Evolutionary conservation across 2,329 filamentous ascomycete species (phyloP).

Genomic region (Didymella exigua): DNA sequence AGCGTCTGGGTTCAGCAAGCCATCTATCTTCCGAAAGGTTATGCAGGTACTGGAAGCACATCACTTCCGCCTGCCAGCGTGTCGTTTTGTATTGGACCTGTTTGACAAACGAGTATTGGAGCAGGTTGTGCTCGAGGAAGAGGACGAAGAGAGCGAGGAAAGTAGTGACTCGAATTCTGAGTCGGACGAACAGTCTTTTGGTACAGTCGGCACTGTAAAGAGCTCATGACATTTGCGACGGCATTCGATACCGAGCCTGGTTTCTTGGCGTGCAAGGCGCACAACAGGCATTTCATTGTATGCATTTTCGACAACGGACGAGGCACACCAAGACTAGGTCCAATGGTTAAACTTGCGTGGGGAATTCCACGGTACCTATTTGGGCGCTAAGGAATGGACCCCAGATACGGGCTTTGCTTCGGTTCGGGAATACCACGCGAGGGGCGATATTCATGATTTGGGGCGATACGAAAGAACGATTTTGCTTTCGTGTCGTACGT

Average conservation of each 20-base stretch:
- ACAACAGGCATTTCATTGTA: slow-evolving; percentile 30
- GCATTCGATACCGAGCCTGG: neutral
- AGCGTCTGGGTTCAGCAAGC: slow-evolving; percentile 74
- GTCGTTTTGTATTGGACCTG: slow-evolving; percentile 88
- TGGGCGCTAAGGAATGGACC: slow-evolving; percentile 10
- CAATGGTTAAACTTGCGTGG: slow-evolving; percentile 23
- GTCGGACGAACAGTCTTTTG: slow-evolving; percentile 30
- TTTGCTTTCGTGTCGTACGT: neutral
- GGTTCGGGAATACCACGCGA: slow-evolving; percentile 21
- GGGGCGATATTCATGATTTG: slow-evolving; percentile 6
- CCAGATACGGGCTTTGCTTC: slow-evolving; percentile 5
- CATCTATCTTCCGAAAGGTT: slow-evolving; percentile 80
- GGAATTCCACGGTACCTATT: slow-evolving; percentile 27
- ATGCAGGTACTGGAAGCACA: slow-evolving; percentile 86
- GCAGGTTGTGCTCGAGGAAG: slow-evolving; percentile 80
- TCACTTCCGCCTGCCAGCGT: slow-evolving; percentile 84
- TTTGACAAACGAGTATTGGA: slow-evolving; percentile 91
- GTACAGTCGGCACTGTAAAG: slow-evolving; percentile 24
- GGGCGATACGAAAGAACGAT: neutral
- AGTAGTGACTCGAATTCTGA: slow-evolving; percentile 45
- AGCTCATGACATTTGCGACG: slow-evolving; percentile 20
- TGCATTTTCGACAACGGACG: slow-evolving; percentile 17
- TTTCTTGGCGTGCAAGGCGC: slow-evolving; percentile 26
- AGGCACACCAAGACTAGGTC: slow-evolving; percentile 18
- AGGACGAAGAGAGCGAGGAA: slow-evolving; percentile 50